Percentiles rank a stretch among this genome's conserved stretches.
Evolutionary conservation across 1,139 yeast genomes (phyloP).

Genomic region (Scheffersomyces cryptocercus): DNA sequence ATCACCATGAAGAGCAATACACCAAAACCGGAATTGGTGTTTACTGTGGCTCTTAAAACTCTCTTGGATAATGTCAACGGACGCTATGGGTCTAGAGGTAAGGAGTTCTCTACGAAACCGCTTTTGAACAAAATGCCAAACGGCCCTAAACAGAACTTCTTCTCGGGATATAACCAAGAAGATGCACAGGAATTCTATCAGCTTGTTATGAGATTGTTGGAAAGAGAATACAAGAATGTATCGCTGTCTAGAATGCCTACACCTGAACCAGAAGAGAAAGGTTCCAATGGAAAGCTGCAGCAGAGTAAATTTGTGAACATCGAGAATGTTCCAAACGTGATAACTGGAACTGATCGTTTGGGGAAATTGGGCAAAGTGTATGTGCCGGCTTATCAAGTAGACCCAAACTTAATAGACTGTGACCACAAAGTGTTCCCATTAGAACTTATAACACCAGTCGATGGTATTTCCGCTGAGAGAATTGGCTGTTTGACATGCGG

Average conservation of each 20-base stretch:
- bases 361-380: conserved; percentile 63
- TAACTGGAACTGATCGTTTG: conserved; percentile 51
- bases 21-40: conserved; percentile 39
- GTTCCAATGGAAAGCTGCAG: conserved; percentile 8
- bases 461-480: conserved; percentile 82
- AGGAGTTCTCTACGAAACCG: conserved; percentile 67
- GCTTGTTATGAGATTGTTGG: conserved; percentile 70
- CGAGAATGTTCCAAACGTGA: conserved; percentile 19
- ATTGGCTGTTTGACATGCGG: conserved; percentile 90
- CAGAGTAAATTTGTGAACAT: conserved; percentile 22
- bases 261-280: conserved; percentile 1
- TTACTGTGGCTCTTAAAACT: conserved; percentile 53
- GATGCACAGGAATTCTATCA: conserved; percentile 96
- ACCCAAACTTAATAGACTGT: conserved; percentile 54
- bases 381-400: conserved; percentile 72
- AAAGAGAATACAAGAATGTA: conserved; percentile 53
- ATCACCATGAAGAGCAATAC: conserved; percentile 30
- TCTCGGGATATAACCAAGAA: conserved; percentile 85
- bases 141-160: conserved; percentile 74
- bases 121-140: conserved; percentile 73
- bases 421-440: conserved; percentile 50
- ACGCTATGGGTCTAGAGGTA: conserved; percentile 51
- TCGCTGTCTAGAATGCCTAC: conserved; percentile 8
- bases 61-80: conserved; percentile 58
- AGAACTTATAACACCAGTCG: conserved; percentile 79